Base-by-base conservation (phyloP, 192 early-diverging fungal genomes). In the Dimargaris xerosporica region DNA sequence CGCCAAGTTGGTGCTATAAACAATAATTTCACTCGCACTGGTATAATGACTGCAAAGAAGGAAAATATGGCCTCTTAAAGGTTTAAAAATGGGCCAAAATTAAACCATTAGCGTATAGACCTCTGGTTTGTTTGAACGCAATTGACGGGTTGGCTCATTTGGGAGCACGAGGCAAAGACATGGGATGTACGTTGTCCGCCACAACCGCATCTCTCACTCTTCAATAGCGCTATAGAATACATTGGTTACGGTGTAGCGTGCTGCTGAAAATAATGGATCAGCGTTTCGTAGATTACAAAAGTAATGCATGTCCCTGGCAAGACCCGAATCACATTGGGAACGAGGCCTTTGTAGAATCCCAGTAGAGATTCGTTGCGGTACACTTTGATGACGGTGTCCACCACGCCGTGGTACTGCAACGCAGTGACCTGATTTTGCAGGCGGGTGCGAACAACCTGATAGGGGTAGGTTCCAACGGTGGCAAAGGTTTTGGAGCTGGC, bases 311-410 rank as follows among this genome's bases (percentile, higher is more conserved):
- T 95, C 7, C 95, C 91, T 2, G 96, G 96, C 31, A 96, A 71
- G 0, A 98, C 91, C 13, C 93, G 81, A 12, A 95, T 68, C 15
- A 96, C 69, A 47, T 88, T 91, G 4, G 91, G 85, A 1, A 88
- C 90, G 51, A 94, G 74, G 0, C 94, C 94, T 69, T 95, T 94
- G 78, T 94, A 94, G 65, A 95, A 94, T 6, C 89, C 92, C 23
- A 73, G 41, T 19, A 87, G 47, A 3, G 88, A 88, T 72, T 97
- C 96, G 10, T 75, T 73, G 71, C 60, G 73, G 63, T 76, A 77
- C 43, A 92, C 91, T 54, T 86, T 86, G 39, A 62, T 62, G 15
- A 88, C 69, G 28, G 82, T 85, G 43, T 89, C 86, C 46, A 85
- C 61, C 1, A 92, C 80, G 17, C 89, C 86, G 0, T 67, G 67